Base-by-base conservation (phyloP, 2,329 filamentous ascomycete genomes). In the Botrytis medusae region DNA sequence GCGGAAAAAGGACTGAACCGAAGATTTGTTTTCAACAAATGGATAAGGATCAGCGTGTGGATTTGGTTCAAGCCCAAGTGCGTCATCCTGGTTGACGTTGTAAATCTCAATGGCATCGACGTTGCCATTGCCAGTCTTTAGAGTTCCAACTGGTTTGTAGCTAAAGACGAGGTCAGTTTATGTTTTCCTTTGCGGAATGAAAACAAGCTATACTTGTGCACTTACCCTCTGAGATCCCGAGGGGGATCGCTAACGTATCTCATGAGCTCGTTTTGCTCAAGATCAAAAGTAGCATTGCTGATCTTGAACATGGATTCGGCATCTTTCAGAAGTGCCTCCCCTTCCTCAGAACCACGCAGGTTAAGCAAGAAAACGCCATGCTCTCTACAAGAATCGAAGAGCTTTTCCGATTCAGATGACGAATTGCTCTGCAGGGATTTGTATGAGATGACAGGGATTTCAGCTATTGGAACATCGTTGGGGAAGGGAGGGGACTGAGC, bases 81-180 rank as follows among this genome's bases (percentile, higher is more conserved):
- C 48, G 12, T 54, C 48, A 5, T 54, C 48, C 25, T 54, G 48
- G 48, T 54, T 54, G 48, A 54, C 25, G 48, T 54, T 54, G 42
- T 65, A 65, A 7, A 65, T 18, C 20, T 44, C 62, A 48, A 65
- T 48, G 40, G 62, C 40, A 34, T 65, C 62, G 32, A 65, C 22
- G 25, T 65, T 65, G 62, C 62, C 62, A 32, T 44, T 25, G 4
- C 42, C 37, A 25, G 62, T 65, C 37, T 65, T 65, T n/a, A 44
- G n/a, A 16, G 40, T 65, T 16, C 62, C 37, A 40, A 25, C 37
- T 48, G 44, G 62, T 65, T 65, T 65, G 42, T 44, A 65, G 40
- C 40, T 65, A 4, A 48, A 25, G 0, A 29, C 18, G 18, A 22
- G 18, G 62, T 65, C n/a, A 65, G 16, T 48, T 48, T 14, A 40